Percentiles rank a stretch among this genome's conserved stretches.
phyloP scores from a whole-genome alignment of 2,329 filamentous ascomycete species.

The Arthrobotrys iridis region DNA sequence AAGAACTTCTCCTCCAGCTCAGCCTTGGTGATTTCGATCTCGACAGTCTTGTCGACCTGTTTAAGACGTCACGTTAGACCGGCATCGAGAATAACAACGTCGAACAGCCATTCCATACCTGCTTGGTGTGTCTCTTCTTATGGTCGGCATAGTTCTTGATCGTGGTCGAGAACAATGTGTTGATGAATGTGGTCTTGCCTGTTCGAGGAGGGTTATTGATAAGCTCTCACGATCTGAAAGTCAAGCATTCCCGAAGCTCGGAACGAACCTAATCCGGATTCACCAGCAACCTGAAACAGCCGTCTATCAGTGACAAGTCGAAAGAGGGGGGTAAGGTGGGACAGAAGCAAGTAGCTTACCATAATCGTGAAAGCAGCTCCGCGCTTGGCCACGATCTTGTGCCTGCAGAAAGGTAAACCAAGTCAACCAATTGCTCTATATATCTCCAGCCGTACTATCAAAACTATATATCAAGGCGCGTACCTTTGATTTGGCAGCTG shows the following conservation, averaged over 20 bases:
- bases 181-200: constrained; percentile 99
- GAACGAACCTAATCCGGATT: constrained; percentile 76
- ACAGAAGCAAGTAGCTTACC: constrained; percentile 70
- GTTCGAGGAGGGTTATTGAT: constrained; percentile 33
- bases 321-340: constrained; percentile 57
- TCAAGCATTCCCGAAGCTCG: constrained; percentile 39
- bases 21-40: constrained; percentile 99
- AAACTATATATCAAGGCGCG: constrained; percentile 55
- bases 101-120: constrained; percentile 63
- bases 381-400: constrained; percentile 80
- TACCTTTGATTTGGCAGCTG: constrained; percentile 76
- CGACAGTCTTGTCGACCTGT: constrained; percentile 89
- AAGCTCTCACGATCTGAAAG: constrained; percentile 36
- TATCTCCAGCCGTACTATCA: not conserved
- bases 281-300: constrained; percentile 83
- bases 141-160: constrained; percentile 99
- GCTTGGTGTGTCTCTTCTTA: constrained; percentile 98
- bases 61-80: not conserved
- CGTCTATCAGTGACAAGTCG: constrained; percentile 20
- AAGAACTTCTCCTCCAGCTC: constrained; percentile 99
- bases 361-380: constrained; percentile 99
- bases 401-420: constrained; percentile 62
- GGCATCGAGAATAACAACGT: not conserved
- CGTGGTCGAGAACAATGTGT: constrained; percentile 99
- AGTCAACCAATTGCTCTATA: constrained; percentile 12